Base-by-base conservation (phyloP, 495 filamentous ascomycete genomes). In the Xeromyces bisporus region DNA sequence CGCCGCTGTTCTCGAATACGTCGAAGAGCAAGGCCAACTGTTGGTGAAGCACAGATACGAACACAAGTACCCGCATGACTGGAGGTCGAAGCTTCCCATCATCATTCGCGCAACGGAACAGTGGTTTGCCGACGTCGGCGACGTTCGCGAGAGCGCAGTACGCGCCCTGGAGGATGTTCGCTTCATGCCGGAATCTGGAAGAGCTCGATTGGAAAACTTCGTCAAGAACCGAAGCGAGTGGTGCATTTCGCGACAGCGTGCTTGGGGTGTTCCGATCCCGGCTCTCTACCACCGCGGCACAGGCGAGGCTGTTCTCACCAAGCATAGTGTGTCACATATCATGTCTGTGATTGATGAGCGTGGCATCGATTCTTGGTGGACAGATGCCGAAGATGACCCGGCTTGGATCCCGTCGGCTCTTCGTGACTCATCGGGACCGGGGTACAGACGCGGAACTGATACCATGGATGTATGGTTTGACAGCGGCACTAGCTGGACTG, bases 401-500 rank as follows among this genome's bases (percentile, higher is more conserved):
- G 69, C 66, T 10, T 94, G 85, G 85, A 59, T 84, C 32, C 73
- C 72, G 9, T 53, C 65, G 16, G 57, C 60, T 8, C 53, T 89
- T 0, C 46, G 54, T 28, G 44, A 60, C 31, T 32, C 55, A 7
- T 35, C 48, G 2, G 35, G 36, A 3, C 20, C 41, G 10, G 49
- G 50, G 8, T 89, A 74, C 39, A 56, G 66, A 37, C 75, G 89
- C 33, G 87, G 89, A 12, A 77, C 59, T n/a, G 91, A 99, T 41
- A 99, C 89, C 0, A 96, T 99, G 89, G 89, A 99, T 55, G 89
- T 99, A 14, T 99, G 89, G 89, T 96, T 96, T 44, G 89, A 99
- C 51, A 94, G 87, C 40, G 89, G 89, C 4, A 93, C 81, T 30
- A 93, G 80, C 47, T 99, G 89, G 89, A 75, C 83, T 0, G 58